Conservation (phyloP, 73 alveolate species). For the Paraurostyla sp. region DNA sequence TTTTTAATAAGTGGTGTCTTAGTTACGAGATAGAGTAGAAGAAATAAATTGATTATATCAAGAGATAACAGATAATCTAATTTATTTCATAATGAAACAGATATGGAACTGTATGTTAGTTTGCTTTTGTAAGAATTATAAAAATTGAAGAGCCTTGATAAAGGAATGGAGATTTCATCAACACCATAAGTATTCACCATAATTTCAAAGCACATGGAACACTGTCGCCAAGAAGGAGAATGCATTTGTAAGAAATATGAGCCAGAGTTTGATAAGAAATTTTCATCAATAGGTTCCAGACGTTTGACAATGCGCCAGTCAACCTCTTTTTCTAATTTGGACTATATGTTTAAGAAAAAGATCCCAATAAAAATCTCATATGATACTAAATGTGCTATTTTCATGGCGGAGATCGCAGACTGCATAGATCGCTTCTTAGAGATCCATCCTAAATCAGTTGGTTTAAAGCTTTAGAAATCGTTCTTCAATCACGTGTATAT, state of each 20-base stretch:
- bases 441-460: slow-evolving; percentile 57
- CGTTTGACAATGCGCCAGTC: slow-evolving; percentile 41
- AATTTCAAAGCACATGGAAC: slow-evolving; percentile 55
- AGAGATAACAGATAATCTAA: neutral
- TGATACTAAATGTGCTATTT: slow-evolving; percentile 35
- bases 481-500: slow-evolving; percentile 37
- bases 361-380: slow-evolving; percentile 58
- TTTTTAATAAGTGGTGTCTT: slow-evolving; percentile 1
- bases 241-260: slow-evolving; percentile 65
- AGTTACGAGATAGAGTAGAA: neutral
- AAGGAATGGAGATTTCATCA: slow-evolving; percentile 47
- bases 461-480: slow-evolving; percentile 48
- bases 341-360: slow-evolving; percentile 52
- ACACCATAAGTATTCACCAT: slow-evolving; percentile 45
- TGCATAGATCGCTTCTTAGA: slow-evolving; percentile 45
- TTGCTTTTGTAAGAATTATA: slow-evolving; percentile 18
- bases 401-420: slow-evolving; percentile 42
- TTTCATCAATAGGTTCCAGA: slow-evolving; percentile 54
- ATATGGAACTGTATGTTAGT: slow-evolving; percentile 56
- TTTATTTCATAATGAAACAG: neutral
- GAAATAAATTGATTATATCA: neutral
- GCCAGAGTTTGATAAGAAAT: slow-evolving; percentile 66
- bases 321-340: slow-evolving; percentile 45
- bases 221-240: slow-evolving; percentile 16
- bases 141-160: slow-evolving; percentile 30